Conservation (phyloP, 208 protist species). For the Wallacemonas sp. region DNA sequence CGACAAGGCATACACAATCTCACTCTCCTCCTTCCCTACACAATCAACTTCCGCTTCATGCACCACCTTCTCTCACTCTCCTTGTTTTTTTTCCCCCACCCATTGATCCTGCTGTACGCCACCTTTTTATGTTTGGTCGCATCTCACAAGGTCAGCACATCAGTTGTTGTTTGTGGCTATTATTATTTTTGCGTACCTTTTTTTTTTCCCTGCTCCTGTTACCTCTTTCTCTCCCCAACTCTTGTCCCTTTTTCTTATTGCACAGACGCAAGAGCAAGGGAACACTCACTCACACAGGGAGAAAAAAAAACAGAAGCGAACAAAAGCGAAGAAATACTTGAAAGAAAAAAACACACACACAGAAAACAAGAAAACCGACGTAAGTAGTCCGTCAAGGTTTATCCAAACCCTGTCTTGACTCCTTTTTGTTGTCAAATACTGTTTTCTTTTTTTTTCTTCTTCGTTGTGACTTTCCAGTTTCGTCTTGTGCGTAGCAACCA, state of each 20-base stretch:
- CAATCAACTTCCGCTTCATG: no score
- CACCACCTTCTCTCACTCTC: slow-evolving; percentile 3
- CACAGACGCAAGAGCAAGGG: background rate
- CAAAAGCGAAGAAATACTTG: no score
- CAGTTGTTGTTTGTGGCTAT: slow-evolving; percentile 6
- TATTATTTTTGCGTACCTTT: background rate
- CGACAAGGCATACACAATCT: no score
- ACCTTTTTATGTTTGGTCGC: no score
- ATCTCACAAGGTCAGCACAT: slow-evolving; percentile 9
- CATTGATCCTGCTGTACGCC: background rate
- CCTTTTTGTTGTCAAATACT: slow-evolving; percentile 18
- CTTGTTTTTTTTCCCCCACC: slow-evolving; percentile 11
- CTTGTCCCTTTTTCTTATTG: slow-evolving; percentile 10
- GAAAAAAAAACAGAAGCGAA: slow-evolving; percentile 12
- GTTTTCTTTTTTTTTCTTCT: slow-evolving; percentile 11
- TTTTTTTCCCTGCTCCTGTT: slow-evolving; percentile 5
- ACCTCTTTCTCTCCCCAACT: no score
- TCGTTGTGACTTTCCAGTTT: no score
- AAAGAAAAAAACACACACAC: slow-evolving; percentile 10
- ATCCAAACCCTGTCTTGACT: background rate
- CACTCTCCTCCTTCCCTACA: no score
- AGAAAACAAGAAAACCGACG: slow-evolving; percentile 16
- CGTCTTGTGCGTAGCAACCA: no score
- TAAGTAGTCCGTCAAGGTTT: background rate
- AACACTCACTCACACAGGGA: background rate